Percentiles rank a stretch among this genome's conserved stretches.
phyloP scores from a whole-genome alignment of 371 early-diverging fungal genomes.

The Mycotypha africana region DNA sequence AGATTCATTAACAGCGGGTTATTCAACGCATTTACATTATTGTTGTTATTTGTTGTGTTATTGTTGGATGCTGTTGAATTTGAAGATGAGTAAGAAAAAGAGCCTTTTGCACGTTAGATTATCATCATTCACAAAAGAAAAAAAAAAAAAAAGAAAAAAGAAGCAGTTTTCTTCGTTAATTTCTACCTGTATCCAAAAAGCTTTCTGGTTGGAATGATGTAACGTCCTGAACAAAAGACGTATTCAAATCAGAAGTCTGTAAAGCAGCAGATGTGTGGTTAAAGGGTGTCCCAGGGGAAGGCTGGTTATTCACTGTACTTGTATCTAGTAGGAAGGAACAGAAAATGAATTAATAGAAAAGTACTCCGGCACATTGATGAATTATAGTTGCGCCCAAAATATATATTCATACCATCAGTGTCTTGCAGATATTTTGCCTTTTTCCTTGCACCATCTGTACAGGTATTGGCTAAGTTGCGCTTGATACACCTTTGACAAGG shows the following conservation, averaged over 20 bases:
- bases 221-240: slow-evolving; percentile 3
- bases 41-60: too few species aligned
- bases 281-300: slow-evolving; percentile 10
- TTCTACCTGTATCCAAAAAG: slow-evolving; percentile 15
- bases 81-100: background rate
- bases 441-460: slow-evolving; percentile 75
- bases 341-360: too few species aligned
- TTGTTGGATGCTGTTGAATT: too few species aligned
- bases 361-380: too few species aligned
- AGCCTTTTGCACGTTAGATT: too few species aligned
- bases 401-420: slow-evolving; percentile 17
- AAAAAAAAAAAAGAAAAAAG: too few species aligned
- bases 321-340: too few species aligned
- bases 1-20: slow-evolving; percentile 3
- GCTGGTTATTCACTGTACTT: too few species aligned
- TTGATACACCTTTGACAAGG: slow-evolving; percentile 83
- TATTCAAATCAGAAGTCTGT: slow-evolving; percentile 6
- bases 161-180: too few species aligned
- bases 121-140: too few species aligned
- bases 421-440: slow-evolving; percentile 81
- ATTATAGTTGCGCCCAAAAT: too few species aligned
- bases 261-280: slow-evolving; percentile 13
- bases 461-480: slow-evolving; percentile 61
- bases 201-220: slow-evolving; percentile 8
- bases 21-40: too few species aligned